These are phyloP conservation scores for Fusarium sp. DNA, from an alignment of 2,329 filamentous ascomycete genomes.

Conservation along the genomic window DNA sequence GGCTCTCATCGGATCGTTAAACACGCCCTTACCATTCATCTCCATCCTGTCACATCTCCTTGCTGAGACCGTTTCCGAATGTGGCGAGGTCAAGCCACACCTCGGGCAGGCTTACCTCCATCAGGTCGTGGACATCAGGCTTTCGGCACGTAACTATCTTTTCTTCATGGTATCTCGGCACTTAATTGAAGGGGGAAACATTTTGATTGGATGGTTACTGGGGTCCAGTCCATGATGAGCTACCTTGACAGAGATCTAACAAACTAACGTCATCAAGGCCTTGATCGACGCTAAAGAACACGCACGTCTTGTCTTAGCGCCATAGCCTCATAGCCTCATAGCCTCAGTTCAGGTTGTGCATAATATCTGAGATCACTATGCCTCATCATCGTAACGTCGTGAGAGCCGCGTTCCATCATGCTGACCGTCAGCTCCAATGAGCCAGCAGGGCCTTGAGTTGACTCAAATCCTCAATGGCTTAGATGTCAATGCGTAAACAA, in stretches of 20 bases:
- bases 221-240: fast-evolving
- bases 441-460: not conserved
- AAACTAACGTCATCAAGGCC: fast-evolving
- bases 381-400: not conserved
- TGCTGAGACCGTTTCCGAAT: too few species aligned
- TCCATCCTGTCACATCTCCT: too few species aligned
- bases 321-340: too few species aligned
- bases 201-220: too few species aligned
- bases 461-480: not conserved
- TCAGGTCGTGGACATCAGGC: too few species aligned
- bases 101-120: too few species aligned
- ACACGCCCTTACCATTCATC: too few species aligned
- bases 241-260: not conserved
- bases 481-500: not conserved
- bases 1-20: too few species aligned
- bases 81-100: too few species aligned
- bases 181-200: fast-evolving
- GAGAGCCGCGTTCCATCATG: not conserved
- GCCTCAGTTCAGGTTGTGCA: not conserved
- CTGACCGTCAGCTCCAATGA: not conserved
- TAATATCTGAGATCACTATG: not conserved
- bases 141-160: not conserved
- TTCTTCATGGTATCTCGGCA: not conserved
- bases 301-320: not conserved
- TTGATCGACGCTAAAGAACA: not conserved